Evolutionary conservation across 352 stramenopile species (phyloP), one percentile per base, ranked within the genome.

Genomic region (Globisporangium acanthophoron): DNA sequence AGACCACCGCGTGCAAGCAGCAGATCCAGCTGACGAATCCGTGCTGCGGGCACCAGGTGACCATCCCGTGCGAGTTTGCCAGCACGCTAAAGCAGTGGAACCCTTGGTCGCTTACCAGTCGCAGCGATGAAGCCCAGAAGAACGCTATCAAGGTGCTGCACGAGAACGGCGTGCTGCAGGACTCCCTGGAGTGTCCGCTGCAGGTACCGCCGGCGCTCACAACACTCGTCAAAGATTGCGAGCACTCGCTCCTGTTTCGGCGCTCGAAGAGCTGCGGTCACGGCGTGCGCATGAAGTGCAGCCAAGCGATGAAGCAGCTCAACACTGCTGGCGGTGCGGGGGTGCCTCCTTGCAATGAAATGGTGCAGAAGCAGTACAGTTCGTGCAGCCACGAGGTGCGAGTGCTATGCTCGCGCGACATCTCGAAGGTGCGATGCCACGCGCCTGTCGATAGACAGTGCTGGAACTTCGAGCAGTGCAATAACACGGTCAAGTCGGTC

Each of bases 391-490:
- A 88, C 33, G 67, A 79, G 3, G 47, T 73, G 11, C 55, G 58
- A 9, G 69, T 74, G 39, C 54, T 70, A 15, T 91, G 81, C 45
- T 73, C 56, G 4, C 65, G 69, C 40, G 62, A 82, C 1, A 52
- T 76, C 20, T 29, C 61, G 3, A 70, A 52, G 43, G 3, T 90
- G 75, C 53, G 67, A 70, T 16, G 51, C 74, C 27, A 61, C 52
- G 12, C 21, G 1, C n/a, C 44, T 16, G 68, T 83, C 3, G 66
- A 70, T 8, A 80, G 71, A 27, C 59, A 57, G n/a, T 92, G 81
- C 55, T 90, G 79, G 79, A 92, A 92, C 59, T 66, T 71, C 35
- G 37, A 16, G 0, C 35, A 49, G 5, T 92, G 81, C 56, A 53
- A 71, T 13, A 64, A 64, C 20, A 71, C 61, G 3, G 61, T 88